These are phyloP conservation scores for Citrullus colocynthis DNA, from an alignment of 306 rosid species.

Conservation along the genomic window DNA sequence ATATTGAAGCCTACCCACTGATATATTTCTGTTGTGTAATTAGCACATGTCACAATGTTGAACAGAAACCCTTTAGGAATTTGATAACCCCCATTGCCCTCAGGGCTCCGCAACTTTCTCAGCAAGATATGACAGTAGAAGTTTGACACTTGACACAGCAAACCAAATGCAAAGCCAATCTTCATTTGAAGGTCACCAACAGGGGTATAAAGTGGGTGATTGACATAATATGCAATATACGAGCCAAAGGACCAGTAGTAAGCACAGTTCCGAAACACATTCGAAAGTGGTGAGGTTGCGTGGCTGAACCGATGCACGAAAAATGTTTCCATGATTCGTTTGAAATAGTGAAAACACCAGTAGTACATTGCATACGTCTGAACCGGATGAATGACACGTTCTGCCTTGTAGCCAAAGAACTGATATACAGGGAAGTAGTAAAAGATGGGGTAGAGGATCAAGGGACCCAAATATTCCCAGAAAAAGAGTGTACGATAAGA, in stretches of 20 bases:
- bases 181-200: constrained; percentile 80
- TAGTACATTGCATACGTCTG: constrained; percentile 91
- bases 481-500: constrained; percentile 76
- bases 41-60: constrained; percentile 91
- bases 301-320: constrained; percentile 95
- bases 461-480: constrained; percentile 87
- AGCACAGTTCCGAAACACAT: constrained; percentile 93
- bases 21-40: constrained; percentile 91
- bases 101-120: constrained; percentile 68
- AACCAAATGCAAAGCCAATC: constrained; percentile 77
- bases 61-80: constrained; percentile 85
- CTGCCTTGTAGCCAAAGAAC: constrained; percentile 60
- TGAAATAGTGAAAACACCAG: constrained; percentile 92
- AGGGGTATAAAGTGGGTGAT: constrained; percentile 83
- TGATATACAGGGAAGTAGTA: constrained; percentile 67
- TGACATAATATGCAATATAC: constrained; percentile 67
- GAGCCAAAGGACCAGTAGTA: constrained; percentile 90
- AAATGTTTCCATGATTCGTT: constrained; percentile 87
- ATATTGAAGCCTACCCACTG: constrained; percentile 98
- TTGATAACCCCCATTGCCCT: constrained; percentile 84
- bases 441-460: constrained; percentile 82
- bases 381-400: constrained; percentile 62
- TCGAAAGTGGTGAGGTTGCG: constrained; percentile 88
- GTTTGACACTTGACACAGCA: constrained; percentile 58
- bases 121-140: constrained; percentile 79